Evolutionary conservation across 1,284 basidiomycete species (phyloP), one percentile per base, ranked within the genome.

Genomic region (Leccinum idahoense): DNA sequence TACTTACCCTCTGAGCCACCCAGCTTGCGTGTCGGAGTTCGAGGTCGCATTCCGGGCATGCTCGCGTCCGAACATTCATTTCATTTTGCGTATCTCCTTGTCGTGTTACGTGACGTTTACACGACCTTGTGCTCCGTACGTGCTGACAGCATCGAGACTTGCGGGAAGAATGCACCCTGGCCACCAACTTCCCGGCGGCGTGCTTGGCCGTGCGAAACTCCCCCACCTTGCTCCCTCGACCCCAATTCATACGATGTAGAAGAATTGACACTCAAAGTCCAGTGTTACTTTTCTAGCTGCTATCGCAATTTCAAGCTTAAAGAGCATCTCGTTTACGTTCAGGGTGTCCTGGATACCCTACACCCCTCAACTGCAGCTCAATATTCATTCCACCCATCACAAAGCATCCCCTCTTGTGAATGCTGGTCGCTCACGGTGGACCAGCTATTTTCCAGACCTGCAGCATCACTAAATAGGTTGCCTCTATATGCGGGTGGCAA

Each of bases 351-450:
- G 14, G 53, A 57, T 18, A 20, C 4, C 5, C 2, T 53, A 12
- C 29, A 26, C 15, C 49, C 57, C 4, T 7, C 53, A 29, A 6
- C 5, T 2, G 11, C 15, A 1, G 12, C 15, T 39, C 41, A 35
- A 32, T 71, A 71, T 23, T 56, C 63, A 10, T 70, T 74, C 46
- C 3, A 39, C 3, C 66, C 66, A 1, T 62, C 61, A 7, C 26
- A 54, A 37, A 23, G n/a, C 10, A 15, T 26, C 23, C 14, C 51
- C 7, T 10, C 62, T 39, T 32, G 5, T 4, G 1, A 32, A 12
- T 14, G 8, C 0, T 60, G 60, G 60, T 32, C 6, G 10, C 20
- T 62, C 7, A 60, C 60, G 0, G 3, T 59, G 12, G 35, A 60
- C 7, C 32, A 67, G 4, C 58, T 72, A 2, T 61, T 74, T 3